Percentiles rank a stretch among this genome's conserved stretches.
Evolutionary conservation across 148 eudicot species (phyloP).

Genomic region (Heliamphora exappendiculata): DNA sequence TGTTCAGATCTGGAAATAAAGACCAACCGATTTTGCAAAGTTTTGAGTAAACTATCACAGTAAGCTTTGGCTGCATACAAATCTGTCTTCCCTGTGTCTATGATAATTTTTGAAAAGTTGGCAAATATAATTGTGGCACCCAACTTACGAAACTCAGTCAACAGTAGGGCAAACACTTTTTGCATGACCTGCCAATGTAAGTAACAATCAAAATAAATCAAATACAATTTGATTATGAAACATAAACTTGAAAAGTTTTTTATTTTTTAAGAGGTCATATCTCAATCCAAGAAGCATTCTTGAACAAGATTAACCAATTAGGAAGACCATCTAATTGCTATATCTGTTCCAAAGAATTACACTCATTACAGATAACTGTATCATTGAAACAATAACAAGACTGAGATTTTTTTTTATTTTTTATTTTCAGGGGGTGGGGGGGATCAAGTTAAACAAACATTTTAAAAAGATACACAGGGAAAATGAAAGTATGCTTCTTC

Average conservation of each 20-base stretch:
- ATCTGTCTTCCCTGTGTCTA: constrained; percentile 91
- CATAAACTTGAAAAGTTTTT: background rate
- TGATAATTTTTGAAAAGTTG: constrained; percentile 70
- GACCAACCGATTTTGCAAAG: constrained; percentile 67
- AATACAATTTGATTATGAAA: background rate
- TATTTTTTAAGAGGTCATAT: background rate
- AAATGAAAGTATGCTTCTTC: background rate
- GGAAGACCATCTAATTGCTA: background rate
- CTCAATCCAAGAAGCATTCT: background rate
- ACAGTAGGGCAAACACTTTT: constrained; percentile 83
- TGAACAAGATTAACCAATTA: background rate
- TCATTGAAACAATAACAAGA: background rate
- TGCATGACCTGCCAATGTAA: constrained; percentile 71
- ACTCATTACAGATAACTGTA: background rate
- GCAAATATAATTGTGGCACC: constrained; percentile 88
- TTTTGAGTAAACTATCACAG: constrained; percentile 76
- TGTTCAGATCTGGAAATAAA: background rate
- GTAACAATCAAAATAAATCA: background rate
- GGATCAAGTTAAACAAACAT: background rate
- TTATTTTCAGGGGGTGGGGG: too few species aligned
- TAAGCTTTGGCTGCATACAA: constrained; percentile 83
- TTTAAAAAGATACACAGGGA: background rate
- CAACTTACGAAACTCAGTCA: constrained; percentile 90
- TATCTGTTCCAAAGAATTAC: background rate
- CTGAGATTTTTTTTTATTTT: too few species aligned